Conservation (phyloP, 202 grass and related monocot genomes). For the Brachypodium distachyon region DNA sequence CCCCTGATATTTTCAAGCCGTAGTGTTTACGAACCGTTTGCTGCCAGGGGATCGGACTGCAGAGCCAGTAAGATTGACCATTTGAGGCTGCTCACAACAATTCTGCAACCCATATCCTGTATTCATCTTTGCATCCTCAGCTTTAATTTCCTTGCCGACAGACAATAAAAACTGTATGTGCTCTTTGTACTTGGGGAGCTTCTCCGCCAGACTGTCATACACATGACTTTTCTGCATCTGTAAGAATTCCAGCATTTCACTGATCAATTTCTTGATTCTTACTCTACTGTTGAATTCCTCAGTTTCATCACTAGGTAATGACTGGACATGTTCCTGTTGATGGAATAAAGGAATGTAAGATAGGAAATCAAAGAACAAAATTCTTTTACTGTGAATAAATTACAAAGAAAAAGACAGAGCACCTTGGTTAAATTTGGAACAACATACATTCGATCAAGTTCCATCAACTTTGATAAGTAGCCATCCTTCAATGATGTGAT, state of each 20-base stretch:
- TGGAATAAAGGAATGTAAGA: neutral
- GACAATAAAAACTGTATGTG: neutral
- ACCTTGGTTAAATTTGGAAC: conserved; percentile 7
- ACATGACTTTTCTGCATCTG: neutral
- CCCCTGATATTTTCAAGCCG: neutral
- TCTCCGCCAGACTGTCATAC: neutral
- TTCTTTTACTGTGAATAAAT: neutral
- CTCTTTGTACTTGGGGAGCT: neutral
- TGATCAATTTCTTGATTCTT: neutral
- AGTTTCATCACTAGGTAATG: neutral
- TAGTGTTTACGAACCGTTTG: conserved; percentile 7
- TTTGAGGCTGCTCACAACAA: neutral
- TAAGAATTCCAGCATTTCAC: neutral
- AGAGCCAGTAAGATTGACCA: neutral
- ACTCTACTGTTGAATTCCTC: neutral
- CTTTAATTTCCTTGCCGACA: neutral
- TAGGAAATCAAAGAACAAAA: neutral
- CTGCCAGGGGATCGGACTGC: neutral
- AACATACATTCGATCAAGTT: neutral
- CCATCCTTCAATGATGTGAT: neutral
- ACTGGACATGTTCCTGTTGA: neutral
- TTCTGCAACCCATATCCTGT: neutral
- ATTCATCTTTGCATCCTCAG: neutral
- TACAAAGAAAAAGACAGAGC: neutral
- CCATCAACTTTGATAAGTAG: neutral